Base-by-base conservation (phyloP, 192 early-diverging fungal genomes). In the Coemansia sp. region DNA sequence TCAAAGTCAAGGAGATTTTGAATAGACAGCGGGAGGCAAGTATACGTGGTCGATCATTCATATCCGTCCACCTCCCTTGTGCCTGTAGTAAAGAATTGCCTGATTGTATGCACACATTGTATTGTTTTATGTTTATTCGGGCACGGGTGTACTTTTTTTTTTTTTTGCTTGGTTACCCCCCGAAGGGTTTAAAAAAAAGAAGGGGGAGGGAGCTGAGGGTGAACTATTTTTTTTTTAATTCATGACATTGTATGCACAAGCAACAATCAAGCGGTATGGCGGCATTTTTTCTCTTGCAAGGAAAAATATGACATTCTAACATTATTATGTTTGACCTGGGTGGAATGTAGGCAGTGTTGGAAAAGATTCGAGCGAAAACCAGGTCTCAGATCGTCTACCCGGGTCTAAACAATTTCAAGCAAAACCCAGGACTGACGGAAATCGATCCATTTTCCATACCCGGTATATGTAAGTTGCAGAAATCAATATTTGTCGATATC, bases 391-490 rank as follows among this genome's bases (percentile, higher is more conserved):
- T 89, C 57, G 88, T 94, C 6, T 89, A 96, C 73, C 88, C 90
- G 14, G 97, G 97, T 17, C 69, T 94, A 35, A 77, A 86, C 36
- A 83, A 78, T 34, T 92, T 93, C 75, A 88, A 92, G 70, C 78
- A 89, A 19, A 61, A 71, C 39, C 57, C 73, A 6, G 71, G 57
- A 6, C 74, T 72, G 2, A 73, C 70, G 11, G 79, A 72, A 35
- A 87, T 95, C 41, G 90, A 97, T 57, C 95, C 96, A 4, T 85
- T 89, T 54, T 62, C 69, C 7, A 94, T 98, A n/a, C 95, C 95
- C 8, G 98, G 98, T 17, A 85, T 98, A 59, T 77, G 81, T 79
- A 79, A 79, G 69, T 57, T 27, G 27, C 19, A 3, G n/a, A 51
- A 51, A 51, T 27, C 27, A 3, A 17, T 50, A 13, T 37, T 39